Conservation (phyloP, 1,139 yeast species). For the Kurtzmaniella quercitrusa region DNA sequence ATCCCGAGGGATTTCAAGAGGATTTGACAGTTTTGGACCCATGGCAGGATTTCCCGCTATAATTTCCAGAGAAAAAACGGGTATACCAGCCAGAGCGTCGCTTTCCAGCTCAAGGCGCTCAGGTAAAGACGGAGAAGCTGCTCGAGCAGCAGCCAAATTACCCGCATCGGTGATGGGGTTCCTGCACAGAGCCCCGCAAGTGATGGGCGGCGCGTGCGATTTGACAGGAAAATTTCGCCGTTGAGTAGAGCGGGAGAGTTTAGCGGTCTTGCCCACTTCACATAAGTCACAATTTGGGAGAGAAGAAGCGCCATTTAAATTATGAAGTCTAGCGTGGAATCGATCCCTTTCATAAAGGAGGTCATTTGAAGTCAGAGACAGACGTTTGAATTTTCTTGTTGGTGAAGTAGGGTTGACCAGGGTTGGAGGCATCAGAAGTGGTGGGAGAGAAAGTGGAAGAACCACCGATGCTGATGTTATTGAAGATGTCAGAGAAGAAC, state of each 20-base stretch:
- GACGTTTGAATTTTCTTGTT: slow-evolving; percentile 23
- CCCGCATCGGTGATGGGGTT: background rate
- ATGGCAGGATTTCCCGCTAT: too few species aligned
- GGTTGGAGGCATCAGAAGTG: slow-evolving; percentile 6
- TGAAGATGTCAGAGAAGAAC: background rate
- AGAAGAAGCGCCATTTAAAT: slow-evolving; percentile 21
- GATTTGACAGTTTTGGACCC: too few species aligned
- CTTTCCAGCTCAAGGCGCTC: background rate
- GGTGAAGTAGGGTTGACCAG: too few species aligned
- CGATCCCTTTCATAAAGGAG: slow-evolving; percentile 40
- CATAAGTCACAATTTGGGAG: slow-evolving; percentile 30
- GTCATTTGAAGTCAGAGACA: slow-evolving; percentile 43
- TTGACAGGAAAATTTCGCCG: background rate
- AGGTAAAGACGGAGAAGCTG: background rate
- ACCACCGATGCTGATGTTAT: background rate
- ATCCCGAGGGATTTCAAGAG: background rate
- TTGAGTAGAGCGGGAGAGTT: slow-evolving; percentile 17
- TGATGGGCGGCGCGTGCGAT: background rate
- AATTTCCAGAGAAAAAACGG: too few species aligned
- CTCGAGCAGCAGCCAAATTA: background rate
- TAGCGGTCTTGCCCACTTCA: slow-evolving; percentile 37
- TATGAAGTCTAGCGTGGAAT: slow-evolving; percentile 38
- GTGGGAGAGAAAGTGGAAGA: background rate
- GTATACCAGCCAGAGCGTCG: background rate
- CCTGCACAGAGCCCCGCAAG: background rate